Base-by-base conservation (phyloP, 192 early-diverging fungal genomes). In the Coemansia sp. region DNA sequence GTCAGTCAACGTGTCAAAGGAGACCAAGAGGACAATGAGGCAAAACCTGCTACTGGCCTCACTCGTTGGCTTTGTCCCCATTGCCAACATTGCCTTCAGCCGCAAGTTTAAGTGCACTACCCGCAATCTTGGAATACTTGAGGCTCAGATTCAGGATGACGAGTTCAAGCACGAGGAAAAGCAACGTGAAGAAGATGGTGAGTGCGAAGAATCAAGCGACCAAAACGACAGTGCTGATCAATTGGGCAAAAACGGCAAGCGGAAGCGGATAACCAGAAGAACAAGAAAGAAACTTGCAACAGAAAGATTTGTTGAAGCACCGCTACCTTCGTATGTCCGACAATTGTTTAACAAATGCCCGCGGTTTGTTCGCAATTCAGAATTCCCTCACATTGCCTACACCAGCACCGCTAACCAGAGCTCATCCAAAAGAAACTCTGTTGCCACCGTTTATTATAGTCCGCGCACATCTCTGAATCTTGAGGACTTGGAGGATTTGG, bases 31-130 rank as follows among this genome's bases (percentile, higher is more conserved):
- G 1, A 49, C 42, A 40, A 80, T 80, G 73, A 42, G 43, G 8
- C 59, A 46, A 56, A 80, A 80, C 36, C 59, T 80, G 39, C 65
- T 71, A 19, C 45, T 75, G 37, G 45, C 61, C 16, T 72, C 73
- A 0, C n/a, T 61, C 9, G 18, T 72, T 0, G 69, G 73, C 16
- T 75, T 80, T 42, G 39, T 80, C 11, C 78, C 78, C 9, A 66
- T 80, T n/a, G 51, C 61, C 43, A 80, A 80, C 42, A 64, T 80
- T 40, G 41, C 75, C 22, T 75, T 74, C 21, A 64, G 66, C 7
- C 73, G 78, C 55, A 69, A 45, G 47, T 80, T 80, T 56, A 80
- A 76, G 49, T 72, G 78, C 61, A 80, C 67, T 37, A 59, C 55
- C n/a, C 78, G 78, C n/a, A 80, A 80, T 36, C 56, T 80, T 39